A percentile compares a stretch with the other conserved stretches of the same genome.
Evolutionary conservation across 2,329 filamentous ascomycete species (phyloP).

Genomic region (Didymella arachidicola): DNA sequence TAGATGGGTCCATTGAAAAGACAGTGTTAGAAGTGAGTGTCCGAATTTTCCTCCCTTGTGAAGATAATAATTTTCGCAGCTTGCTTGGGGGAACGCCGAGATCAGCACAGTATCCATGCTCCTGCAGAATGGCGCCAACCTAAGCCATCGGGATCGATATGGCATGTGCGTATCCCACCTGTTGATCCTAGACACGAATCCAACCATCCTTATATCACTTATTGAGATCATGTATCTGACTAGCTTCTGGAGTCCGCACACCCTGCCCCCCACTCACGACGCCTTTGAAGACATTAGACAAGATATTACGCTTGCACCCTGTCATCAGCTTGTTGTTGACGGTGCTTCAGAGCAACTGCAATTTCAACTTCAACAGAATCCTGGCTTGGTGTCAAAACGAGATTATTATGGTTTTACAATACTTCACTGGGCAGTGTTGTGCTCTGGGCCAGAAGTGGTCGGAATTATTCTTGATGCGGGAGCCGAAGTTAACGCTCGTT

Average conservation of each 20-base stretch:
- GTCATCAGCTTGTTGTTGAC: background rate
- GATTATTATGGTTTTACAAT: background rate
- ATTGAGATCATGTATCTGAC: too few species aligned
- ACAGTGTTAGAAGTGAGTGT: too few species aligned
- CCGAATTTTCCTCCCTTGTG: too few species aligned
- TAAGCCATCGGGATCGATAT: background rate
- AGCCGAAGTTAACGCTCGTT: background rate
- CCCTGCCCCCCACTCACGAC: too few species aligned
- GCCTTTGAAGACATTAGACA: too few species aligned
- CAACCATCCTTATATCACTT: too few species aligned
- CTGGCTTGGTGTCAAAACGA: background rate
- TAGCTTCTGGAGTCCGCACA: too few species aligned
- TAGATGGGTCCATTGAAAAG: accelerated
- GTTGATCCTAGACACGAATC: too few species aligned
- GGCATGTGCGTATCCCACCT: background rate
- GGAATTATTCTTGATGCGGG: background rate
- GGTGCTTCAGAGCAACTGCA: background rate
- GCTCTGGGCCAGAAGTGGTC: background rate
- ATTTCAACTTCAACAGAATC: background rate
- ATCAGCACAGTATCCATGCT: background rate
- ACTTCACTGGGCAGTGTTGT: background rate
- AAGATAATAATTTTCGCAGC: background rate
- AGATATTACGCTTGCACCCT: too few species aligned
- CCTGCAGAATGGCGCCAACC: background rate
- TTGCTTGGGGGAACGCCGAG: background rate